These are phyloP conservation scores for Rhizopogon roseolus DNA, from an alignment of 768 basidiomycete genomes.

Conservation along the genomic window DNA sequence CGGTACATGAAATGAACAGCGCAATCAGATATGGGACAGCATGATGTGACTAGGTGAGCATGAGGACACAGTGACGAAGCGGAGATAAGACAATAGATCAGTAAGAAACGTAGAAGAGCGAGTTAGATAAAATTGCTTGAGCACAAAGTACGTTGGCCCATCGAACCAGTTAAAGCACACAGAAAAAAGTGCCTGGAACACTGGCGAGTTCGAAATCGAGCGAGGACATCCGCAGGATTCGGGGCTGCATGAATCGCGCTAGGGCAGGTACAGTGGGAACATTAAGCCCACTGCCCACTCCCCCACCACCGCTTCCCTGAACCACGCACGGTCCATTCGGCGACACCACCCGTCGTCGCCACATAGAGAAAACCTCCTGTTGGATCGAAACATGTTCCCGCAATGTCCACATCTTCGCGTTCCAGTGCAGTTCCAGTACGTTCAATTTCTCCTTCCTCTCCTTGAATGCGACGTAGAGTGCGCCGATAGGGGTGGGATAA, in stretches of 20 bases:
- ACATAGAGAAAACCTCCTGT: constrained; percentile 63
- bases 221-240: not conserved
- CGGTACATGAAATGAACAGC: not conserved
- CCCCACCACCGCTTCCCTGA: constrained; percentile 74
- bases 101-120: not conserved
- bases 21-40: not conserved
- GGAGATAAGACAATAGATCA: not conserved
- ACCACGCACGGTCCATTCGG: constrained; percentile 73
- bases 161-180: not conserved
- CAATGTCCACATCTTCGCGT: constrained; percentile 44
- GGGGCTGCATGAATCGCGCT: not conserved
- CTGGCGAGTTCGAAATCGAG: not conserved
- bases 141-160: not conserved
- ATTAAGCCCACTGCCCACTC: constrained; percentile 36
- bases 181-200: not conserved
- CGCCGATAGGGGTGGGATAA: not conserved
- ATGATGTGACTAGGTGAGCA: not conserved
- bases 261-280: not conserved
- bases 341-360: constrained; percentile 58
- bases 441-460: not conserved
- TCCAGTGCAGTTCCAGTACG: not conserved
- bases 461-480: not conserved
- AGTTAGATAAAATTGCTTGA: not conserved
- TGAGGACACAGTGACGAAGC: not conserved
- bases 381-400: constrained; percentile 74